Evolutionary conservation across 148 eudicot genomes (phyloP).

Genomic region (Camellia sinensis): DNA sequence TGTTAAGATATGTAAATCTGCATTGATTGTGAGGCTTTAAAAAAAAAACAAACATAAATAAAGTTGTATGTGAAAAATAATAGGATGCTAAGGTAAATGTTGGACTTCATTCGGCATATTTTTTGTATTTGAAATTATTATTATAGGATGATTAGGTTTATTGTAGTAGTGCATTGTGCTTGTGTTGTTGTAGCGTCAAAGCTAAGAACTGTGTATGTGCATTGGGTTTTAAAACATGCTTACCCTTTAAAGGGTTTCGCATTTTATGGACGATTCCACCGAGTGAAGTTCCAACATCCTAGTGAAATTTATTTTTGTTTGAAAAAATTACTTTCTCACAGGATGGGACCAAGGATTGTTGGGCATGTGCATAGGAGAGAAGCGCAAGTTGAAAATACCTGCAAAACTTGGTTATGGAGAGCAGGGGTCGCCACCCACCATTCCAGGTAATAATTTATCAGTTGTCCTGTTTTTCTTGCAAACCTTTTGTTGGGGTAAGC

Average conservation of each 20-base stretch:
- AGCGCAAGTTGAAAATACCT: conserved; percentile 89
- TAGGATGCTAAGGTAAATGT: background rate
- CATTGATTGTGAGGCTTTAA: background rate
- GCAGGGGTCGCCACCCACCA: conserved; percentile 84
- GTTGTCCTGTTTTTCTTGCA: background rate
- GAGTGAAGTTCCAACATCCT: background rate
- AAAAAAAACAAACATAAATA: background rate
- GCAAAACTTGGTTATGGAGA: conserved; percentile 44
- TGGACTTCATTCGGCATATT: background rate
- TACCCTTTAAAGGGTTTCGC: background rate
- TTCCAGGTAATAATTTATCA: conserved; percentile 59
- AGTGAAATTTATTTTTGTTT: background rate
- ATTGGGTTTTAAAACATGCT: background rate
- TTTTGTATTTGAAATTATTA: background rate
- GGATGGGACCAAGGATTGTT: conserved; percentile 95
- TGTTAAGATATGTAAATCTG: background rate
- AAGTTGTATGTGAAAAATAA: background rate
- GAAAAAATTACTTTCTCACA: conserved; percentile 24
- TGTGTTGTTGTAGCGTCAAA: background rate
- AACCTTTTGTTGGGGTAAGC: background rate
- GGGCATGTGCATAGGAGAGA: conserved; percentile 91
- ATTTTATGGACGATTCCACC: background rate
- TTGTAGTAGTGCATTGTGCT: background rate
- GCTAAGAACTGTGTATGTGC: background rate
- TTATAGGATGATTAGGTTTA: background rate